Base-by-base conservation (phyloP, 2,329 filamentous ascomycete genomes). In the Alternaria brassicae region DNA sequence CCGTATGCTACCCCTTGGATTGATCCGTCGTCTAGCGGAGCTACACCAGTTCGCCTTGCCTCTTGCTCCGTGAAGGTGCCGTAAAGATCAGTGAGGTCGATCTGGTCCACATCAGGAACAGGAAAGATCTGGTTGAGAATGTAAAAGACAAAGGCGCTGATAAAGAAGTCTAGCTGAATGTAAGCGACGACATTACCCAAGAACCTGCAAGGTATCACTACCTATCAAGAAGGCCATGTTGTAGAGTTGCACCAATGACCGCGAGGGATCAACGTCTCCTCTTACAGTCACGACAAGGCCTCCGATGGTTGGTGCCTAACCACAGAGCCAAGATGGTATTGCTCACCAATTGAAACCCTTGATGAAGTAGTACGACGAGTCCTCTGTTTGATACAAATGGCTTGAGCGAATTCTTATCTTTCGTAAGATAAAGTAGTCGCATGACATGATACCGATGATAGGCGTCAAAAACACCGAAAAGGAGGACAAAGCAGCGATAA, bases 221-320 rank as follows among this genome's bases (percentile, higher is more conserved):
- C 81, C 81, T 15, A 81, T 73, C 12, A 83, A 73, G 58, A 83
- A 83, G 0, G 82, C 80, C 72, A 81, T 79, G 56, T 80, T 82
- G 62, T 83, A 83, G 17, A 83, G 62, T 63, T 83, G 72, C n/a
- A 77, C 77, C 34, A 82, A 60, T 3, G 69, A 71, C 28, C 70
- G 70, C 3, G 80, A 73, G 4, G 79, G 78, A 53, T 69, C 56
- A 34, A 65, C 30, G 63, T 75, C 72, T 41, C 73, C 67, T 19
- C 73, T 58, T 8, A 78, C 74, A 6, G 73, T 79, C 51, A 78
- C 68, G 19, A 82, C 49, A 28, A 81, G 65, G 7, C 80, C 78
- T 8, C 81, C 75, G 44, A 83, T 75, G 0, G 79, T 81, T 2
- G 79, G 80, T 13, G 73, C 73, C 78, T 79, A 81, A 3, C 80